Evolutionary conservation across 2,329 filamentous ascomycete genomes (phyloP).

Genomic region (Trichoderma sp.): DNA sequence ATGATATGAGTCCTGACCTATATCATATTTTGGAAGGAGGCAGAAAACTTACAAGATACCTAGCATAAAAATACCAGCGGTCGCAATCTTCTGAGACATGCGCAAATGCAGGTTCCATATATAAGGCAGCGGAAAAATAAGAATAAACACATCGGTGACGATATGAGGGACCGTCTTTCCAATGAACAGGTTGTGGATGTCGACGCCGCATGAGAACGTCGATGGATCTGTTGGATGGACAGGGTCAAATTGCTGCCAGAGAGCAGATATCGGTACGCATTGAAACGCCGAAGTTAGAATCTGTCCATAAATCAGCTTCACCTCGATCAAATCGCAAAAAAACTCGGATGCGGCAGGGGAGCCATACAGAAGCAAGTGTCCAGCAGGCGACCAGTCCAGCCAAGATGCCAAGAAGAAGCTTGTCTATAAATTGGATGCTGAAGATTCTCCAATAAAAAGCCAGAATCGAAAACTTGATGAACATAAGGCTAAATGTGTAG

Average conservation of each 20-base stretch:
- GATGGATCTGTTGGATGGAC: constrained; percentile 12
- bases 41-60: constrained; percentile 24
- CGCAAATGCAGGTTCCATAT: constrained; percentile 26
- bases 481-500: constrained; percentile 17
- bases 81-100: constrained; percentile 24
- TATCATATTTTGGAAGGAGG: neutral
- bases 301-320: neutral
- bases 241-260: constrained; percentile 22
- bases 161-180: constrained; percentile 28
- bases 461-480: constrained; percentile 21
- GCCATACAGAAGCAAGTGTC: constrained; percentile 10
- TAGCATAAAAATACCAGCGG: constrained; percentile 25
- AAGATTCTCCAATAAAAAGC: constrained; percentile 25
- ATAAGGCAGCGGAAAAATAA: constrained; percentile 27
- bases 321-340: neutral
- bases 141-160: constrained; percentile 26
- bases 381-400: constrained; percentile 8
- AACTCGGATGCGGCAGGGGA: too few relatives aligned
- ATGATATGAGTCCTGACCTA: neutral
- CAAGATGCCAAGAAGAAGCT: constrained; percentile 6
- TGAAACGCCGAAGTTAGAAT: constrained; percentile 20
- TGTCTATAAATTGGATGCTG: neutral
- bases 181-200: constrained; percentile 25
- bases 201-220: constrained; percentile 20
- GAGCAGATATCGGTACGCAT: constrained; percentile 22